Evolutionary conservation across 495 filamentous ascomycete species (phyloP).

Genomic region (Xylaria venustula): DNA sequence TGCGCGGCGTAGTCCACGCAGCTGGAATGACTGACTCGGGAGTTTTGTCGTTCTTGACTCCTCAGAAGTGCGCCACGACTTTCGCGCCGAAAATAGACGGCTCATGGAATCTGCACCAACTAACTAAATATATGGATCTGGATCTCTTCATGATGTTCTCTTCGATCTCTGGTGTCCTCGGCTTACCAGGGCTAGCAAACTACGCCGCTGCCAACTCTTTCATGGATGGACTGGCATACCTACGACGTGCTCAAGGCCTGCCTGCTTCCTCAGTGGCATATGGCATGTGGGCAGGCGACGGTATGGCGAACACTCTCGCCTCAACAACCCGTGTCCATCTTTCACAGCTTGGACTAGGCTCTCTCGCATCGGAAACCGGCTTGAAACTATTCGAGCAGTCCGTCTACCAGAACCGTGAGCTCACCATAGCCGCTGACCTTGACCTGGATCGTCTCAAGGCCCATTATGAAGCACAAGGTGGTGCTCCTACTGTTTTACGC

Average conservation of each 20-base stretch:
- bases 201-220: slow-evolving; percentile 57
- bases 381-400: slow-evolving; percentile 17
- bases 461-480: slow-evolving; percentile 23
- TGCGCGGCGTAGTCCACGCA: slow-evolving; percentile 45
- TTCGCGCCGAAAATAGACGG: slow-evolving; percentile 41
- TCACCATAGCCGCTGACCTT: slow-evolving; percentile 23
- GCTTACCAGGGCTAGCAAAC: slow-evolving; percentile 47
- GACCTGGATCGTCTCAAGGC: slow-evolving; percentile 21
- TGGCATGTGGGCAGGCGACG: slow-evolving; percentile 28
- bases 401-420: slow-evolving; percentile 10
- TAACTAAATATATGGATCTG: slow-evolving; percentile 31
- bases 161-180: slow-evolving; percentile 49
- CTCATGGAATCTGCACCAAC: slow-evolving; percentile 42
- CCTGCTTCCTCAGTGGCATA: slow-evolving; percentile 23
- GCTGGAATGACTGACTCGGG: slow-evolving; percentile 43
- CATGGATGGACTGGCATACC: slow-evolving; percentile 37
- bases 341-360: slow-evolving; percentile 17
- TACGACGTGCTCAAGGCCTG: slow-evolving; percentile 28
- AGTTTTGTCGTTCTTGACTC: slow-evolving; percentile 40
- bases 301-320: slow-evolving; percentile 21
- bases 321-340: slow-evolving; percentile 16
- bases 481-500: slow-evolving; percentile 16
- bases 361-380: slow-evolving; percentile 14
- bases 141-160: slow-evolving; percentile 58
- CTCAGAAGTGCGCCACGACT: slow-evolving; percentile 30